A percentile compares a stretch with the other conserved stretches of the same genome.
Conservation (phyloP, 2,329 filamentous ascomycete species). For the Fusarium phyllophilum region DNA sequence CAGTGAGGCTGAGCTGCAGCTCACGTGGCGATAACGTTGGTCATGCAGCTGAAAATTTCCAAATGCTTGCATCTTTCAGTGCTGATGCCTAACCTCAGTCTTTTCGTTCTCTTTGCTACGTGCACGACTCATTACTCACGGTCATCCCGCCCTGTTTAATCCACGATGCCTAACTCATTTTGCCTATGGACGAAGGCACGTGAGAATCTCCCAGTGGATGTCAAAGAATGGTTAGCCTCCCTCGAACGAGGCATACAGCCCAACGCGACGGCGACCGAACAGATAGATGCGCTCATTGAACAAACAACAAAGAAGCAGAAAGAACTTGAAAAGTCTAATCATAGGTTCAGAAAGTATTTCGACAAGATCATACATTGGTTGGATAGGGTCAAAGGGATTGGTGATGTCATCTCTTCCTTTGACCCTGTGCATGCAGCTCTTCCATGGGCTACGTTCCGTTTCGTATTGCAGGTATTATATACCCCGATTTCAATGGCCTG, state of each 20-base stretch:
- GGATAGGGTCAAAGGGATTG: background rate
- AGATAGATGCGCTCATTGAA: background rate
- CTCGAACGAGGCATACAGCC: background rate
- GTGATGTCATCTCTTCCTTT: background rate
- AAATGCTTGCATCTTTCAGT: background rate
- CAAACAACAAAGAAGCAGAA: fast-evolving
- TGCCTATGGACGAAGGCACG: fast-evolving
- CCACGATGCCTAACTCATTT: fast-evolving
- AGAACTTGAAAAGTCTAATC: fast-evolving
- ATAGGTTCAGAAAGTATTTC: fast-evolving
- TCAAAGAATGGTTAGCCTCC: background rate
- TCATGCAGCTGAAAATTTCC: background rate
- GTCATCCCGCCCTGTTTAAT: fast-evolving
- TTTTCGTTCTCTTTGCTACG: background rate
- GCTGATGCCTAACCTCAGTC: background rate
- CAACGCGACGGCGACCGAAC: background rate
- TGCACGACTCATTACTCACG: background rate
- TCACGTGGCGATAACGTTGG: background rate
- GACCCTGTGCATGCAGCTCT: fast-evolving
- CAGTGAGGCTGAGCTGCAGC: background rate
- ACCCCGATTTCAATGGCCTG: fast-evolving
- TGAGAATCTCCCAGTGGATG: fast-evolving
- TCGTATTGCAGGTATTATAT: fast-evolving
- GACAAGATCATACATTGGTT: background rate
- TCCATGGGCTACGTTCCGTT: background rate